Conservation (phyloP, 2,329 filamentous ascomycete genomes). For the Paradendryphiella salina region DNA sequence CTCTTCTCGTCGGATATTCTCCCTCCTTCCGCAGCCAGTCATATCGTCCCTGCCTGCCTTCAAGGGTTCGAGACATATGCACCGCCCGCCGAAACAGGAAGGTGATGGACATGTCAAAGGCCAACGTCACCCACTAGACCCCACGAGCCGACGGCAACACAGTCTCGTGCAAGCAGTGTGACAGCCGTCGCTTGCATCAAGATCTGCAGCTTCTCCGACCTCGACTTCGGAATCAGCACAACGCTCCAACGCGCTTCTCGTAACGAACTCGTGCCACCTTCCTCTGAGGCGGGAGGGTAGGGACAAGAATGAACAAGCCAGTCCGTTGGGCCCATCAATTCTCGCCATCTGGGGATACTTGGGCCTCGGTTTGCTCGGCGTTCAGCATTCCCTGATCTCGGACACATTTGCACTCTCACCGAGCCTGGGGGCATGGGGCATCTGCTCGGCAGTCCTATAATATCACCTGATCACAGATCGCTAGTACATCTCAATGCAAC, state of each 20-base stretch:
- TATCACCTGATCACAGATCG: no score
- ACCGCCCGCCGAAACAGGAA: not conserved
- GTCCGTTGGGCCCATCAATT: not conserved
- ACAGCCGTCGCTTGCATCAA: not conserved
- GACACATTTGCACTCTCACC: no score
- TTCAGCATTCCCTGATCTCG: no score
- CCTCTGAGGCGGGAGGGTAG: not conserved
- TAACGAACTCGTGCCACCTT: not conserved
- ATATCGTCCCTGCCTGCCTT: not conserved
- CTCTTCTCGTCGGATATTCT: not conserved
- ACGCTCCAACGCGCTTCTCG: not conserved
- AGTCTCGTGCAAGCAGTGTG: slow-evolving; percentile 3
- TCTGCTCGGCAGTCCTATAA: no score
- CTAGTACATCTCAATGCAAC: no score
- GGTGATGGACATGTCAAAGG: not conserved
- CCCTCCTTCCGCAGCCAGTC: not conserved
- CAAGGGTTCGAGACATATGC: not conserved
- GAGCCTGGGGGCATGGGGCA: no score
- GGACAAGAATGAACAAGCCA: no score
- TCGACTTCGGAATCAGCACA: not conserved
- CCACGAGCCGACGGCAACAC: no score
- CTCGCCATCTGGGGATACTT: not conserved
- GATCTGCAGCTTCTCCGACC: not conserved
- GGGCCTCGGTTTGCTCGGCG: no score
- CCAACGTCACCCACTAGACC: not conserved